Base-by-base conservation (phyloP, 768 basidiomycete genomes). In the Hygrophoropsis aurantiaca region DNA sequence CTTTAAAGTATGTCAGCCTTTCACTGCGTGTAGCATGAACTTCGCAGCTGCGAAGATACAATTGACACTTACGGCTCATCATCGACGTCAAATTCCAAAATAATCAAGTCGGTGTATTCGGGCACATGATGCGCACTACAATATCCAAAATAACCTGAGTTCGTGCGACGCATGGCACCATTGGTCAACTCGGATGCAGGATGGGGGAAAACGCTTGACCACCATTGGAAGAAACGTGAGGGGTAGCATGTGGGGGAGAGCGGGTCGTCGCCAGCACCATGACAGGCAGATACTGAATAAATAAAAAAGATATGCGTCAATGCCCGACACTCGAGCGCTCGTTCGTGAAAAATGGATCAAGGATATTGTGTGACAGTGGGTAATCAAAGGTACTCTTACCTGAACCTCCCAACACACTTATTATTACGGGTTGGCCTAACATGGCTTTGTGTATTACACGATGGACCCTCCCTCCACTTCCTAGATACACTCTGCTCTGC, bases 181-280 rank as follows among this genome's bases (percentile, higher is more conserved):
- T 99, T 99, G 21, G 95, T 99, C 56, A 99, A 80, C 65, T 98
- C 94, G 10, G 94, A 93, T 2, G 94, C 94, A 0, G 95, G 95
- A 66, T 99, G 92, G 0, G 95, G 97, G 70, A 99, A 99, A n/a
- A 98, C 81, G 44, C 75, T 79, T 69, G 94, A 92, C 90, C 95
- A 97, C 95, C 97, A 99, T 42, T 85, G 74, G 74, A 98, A 98
- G 72, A 98, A 90, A 44, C 82, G 82, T n/a, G 89, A 84, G 1
- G 97, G 95, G 67, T 97, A 99, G 65, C 95, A 94, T 52, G 69
- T 69, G 0, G 88, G 75, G 0, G 90, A 81, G 46, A 97, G 74
- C 4, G 91, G 92, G 63, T 94, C 90, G 60, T 94, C 87, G 2
- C 94, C 94, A 8, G 93, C 87, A 18, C 94, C 94, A 60, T 94